phyloP scores from a whole-genome alignment of 1,139 yeast species.

The Pichia sp. region DNA sequence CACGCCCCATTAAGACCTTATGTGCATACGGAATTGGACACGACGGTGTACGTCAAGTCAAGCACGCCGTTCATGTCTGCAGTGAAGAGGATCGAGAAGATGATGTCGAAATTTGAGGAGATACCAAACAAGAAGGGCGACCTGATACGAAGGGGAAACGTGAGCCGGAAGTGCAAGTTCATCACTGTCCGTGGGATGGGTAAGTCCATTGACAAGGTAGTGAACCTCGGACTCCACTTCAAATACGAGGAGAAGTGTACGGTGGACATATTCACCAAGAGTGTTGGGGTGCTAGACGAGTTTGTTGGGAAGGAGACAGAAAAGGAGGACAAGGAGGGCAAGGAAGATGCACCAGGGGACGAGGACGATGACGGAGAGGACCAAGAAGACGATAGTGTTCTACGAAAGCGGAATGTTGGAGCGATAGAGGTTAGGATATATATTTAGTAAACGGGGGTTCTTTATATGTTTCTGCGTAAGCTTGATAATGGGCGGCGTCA shows the following conservation, averaged over 20 bases:
- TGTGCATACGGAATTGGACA: slow-evolving; percentile 40
- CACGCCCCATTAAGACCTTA: slow-evolving; percentile 42
- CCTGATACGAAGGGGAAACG: slow-evolving; percentile 29
- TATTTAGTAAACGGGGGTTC: neutral
- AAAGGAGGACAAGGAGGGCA: slow-evolving; percentile 27
- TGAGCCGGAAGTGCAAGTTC: slow-evolving; percentile 36
- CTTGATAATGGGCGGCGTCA: neutral
- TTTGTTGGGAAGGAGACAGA: slow-evolving; percentile 27
- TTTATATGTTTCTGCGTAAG: neutral
- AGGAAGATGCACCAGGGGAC: slow-evolving; percentile 21
- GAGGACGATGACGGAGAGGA: slow-evolving; percentile 20
- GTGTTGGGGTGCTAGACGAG: slow-evolving; percentile 62
- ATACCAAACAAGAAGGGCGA: slow-evolving; percentile 28
- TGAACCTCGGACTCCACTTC: slow-evolving; percentile 50
- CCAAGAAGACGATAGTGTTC: slow-evolving; percentile 36
- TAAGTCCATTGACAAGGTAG: slow-evolving; percentile 50
- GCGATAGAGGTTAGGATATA: slow-evolving; percentile 51
- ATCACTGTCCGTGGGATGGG: slow-evolving; percentile 68
- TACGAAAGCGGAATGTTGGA: slow-evolving; percentile 52
- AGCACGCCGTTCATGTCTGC: slow-evolving; percentile 62
- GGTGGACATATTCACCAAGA: slow-evolving; percentile 54
- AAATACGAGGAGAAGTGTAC: slow-evolving; percentile 41
- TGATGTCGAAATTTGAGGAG: slow-evolving; percentile 35
- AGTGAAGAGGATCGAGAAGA: slow-evolving; percentile 50
- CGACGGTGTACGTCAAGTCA: slow-evolving; percentile 52